These are phyloP conservation scores for Encephalitozoon romaleae DNA, from an alignment of 371 early-diverging fungal species.

Conservation along the genomic window DNA sequence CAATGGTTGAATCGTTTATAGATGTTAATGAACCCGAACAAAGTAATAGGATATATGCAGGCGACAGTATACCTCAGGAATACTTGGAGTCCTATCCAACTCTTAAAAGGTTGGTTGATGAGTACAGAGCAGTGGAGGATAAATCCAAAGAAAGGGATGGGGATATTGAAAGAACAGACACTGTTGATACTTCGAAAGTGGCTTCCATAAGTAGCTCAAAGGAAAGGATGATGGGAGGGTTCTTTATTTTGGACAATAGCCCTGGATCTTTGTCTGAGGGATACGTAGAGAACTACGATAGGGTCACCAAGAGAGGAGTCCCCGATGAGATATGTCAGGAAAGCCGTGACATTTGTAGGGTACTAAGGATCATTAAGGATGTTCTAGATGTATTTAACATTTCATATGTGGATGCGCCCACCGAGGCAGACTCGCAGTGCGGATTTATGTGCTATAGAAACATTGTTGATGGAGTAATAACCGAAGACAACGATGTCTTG, in stretches of 20 bases:
- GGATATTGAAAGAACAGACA: background rate
- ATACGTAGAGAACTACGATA: too few species aligned
- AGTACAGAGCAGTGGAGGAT: background rate
- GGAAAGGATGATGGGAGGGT: conserved; percentile 1
- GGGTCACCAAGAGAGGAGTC: too few species aligned
- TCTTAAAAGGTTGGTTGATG: background rate
- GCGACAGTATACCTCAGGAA: background rate
- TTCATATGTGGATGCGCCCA: conserved; percentile 80
- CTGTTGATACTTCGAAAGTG: background rate
- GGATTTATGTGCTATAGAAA: conserved; percentile 66
- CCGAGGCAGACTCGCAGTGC: conserved; percentile 94
- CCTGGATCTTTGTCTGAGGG: background rate
- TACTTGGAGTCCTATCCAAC: background rate
- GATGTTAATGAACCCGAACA: background rate
- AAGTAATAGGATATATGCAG: background rate
- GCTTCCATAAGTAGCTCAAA: background rate
- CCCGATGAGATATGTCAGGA: background rate
- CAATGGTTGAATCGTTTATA: background rate
- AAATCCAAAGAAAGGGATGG: background rate
- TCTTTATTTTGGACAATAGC: background rate
- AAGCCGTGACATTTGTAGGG: background rate
- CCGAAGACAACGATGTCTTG: conserved; percentile 95
- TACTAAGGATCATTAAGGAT: conserved; percentile 10
- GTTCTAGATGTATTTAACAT: conserved; percentile 82
- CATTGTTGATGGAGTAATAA: conserved; percentile 86